phyloP scores from a whole-genome alignment of 306 rosid species.

The Sindora glabra region DNA sequence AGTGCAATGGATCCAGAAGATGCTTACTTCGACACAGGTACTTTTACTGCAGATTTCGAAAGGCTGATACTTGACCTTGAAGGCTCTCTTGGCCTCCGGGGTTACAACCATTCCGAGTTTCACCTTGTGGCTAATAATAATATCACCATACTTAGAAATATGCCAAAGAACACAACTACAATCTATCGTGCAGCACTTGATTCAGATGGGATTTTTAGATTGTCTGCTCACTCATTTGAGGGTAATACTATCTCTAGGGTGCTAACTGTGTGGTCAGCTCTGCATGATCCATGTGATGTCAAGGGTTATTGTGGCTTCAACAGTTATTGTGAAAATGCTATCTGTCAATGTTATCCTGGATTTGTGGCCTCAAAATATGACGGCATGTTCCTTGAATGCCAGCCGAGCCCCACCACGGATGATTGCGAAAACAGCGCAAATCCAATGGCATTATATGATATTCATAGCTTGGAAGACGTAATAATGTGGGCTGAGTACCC shows the following conservation, averaged over 20 bases:
- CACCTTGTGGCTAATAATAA: no score
- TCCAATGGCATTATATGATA: neutral
- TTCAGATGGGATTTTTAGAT: conserved; percentile 20
- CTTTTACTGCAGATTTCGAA: accelerated
- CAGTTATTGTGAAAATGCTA: conserved; percentile 19
- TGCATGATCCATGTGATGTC: neutral
- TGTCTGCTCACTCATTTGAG: conserved; percentile 24
- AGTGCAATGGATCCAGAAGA: accelerated
- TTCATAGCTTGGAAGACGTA: neutral
- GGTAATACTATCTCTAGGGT: neutral
- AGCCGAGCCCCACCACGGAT: neutral
- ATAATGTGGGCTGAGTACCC: conserved; percentile 2
- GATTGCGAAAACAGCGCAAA: conserved; percentile 8
- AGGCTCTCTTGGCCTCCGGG: conserved; percentile 16
- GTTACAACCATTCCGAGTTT: accelerated
- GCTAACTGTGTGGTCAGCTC: conserved; percentile 1
- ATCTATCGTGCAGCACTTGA: conserved; percentile 29
- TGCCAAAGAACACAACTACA: neutral
- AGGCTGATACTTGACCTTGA: neutral
- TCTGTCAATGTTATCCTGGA: conserved; percentile 24
- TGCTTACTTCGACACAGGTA: conserved; percentile 10
- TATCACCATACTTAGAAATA: no score
- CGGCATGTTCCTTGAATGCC: conserved; percentile 1
- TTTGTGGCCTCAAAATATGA: neutral
- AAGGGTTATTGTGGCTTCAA: conserved; percentile 29